Conservation (phyloP, 1,284 basidiomycete genomes). For the Heterobasidion irregulare region DNA sequence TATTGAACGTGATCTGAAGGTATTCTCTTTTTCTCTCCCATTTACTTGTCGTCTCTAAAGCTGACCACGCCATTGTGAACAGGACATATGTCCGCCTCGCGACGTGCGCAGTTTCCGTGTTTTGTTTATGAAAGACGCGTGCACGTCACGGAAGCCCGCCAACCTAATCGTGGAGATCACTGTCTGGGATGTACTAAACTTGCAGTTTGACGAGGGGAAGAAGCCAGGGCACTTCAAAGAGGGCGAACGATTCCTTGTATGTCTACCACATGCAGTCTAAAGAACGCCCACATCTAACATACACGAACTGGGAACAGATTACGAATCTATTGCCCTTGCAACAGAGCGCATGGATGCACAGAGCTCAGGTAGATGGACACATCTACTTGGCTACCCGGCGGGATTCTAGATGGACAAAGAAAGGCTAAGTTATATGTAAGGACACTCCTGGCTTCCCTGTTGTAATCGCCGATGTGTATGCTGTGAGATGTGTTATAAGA, state of each 20-base stretch:
- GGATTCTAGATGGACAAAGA: constrained; percentile 27
- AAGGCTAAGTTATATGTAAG: background rate
- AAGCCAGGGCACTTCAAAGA: constrained; percentile 47
- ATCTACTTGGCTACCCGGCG: constrained; percentile 58
- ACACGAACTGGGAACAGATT: constrained; percentile 30
- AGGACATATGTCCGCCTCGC: constrained; percentile 71
- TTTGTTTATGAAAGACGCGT: constrained; percentile 67
- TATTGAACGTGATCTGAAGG: constrained; percentile 64
- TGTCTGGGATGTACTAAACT: constrained; percentile 70
- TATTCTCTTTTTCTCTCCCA: constrained; percentile 16
- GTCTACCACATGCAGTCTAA: constrained; percentile 12
- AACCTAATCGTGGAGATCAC: constrained; percentile 68
- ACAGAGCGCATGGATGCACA: constrained; percentile 52
- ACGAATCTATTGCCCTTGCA: constrained; percentile 59
- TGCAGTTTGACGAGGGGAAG: constrained; percentile 42
- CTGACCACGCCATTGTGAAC: background rate
- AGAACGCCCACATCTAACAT: background rate
- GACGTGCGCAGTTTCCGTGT: constrained; percentile 79
- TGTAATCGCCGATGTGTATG: background rate
- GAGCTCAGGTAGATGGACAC: constrained; percentile 39
- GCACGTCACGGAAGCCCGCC: constrained; percentile 37
- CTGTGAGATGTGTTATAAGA: background rate
- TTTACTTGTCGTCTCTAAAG: background rate
- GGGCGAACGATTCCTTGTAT: constrained; percentile 67
- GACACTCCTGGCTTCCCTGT: background rate